These are phyloP conservation scores for Aspergillus proliferans DNA, from an alignment of 2,329 filamentous ascomycete genomes.

Conservation along the genomic window DNA sequence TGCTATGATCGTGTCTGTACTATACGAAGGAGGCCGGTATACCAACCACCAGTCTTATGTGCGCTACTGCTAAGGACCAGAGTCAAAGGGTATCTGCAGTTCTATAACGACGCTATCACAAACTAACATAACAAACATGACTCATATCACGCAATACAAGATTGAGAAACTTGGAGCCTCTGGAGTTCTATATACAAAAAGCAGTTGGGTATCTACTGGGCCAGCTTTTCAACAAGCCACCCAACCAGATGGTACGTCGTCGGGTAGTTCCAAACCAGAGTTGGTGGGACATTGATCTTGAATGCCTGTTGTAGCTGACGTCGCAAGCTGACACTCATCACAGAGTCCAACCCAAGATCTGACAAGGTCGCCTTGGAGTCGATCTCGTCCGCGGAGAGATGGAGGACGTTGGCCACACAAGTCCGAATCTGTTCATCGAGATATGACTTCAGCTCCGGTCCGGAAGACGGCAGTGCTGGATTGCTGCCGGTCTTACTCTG, in stretches of 20 bases:
- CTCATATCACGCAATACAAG: too few species aligned
- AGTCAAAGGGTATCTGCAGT: too few species aligned
- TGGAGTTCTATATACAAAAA: too few species aligned
- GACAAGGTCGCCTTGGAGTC: conserved; percentile 28
- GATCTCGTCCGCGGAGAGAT: conserved; percentile 28
- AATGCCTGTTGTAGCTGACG: conserved; percentile 29
- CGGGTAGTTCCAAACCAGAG: conserved; percentile 37
- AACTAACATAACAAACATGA: too few species aligned
- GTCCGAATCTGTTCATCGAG: conserved; percentile 26
- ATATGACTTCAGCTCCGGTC: conserved; percentile 24
- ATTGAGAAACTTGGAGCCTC: too few species aligned
- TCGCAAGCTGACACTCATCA: conserved; percentile 35
- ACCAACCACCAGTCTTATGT: too few species aligned
- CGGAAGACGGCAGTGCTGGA: conserved; percentile 1
- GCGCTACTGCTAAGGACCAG: too few species aligned
- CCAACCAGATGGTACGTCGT: conserved; percentile 33
- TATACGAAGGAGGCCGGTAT: too few species aligned
- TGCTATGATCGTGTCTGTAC: too few species aligned
- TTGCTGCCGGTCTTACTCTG: neutral
- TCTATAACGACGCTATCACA: too few species aligned
- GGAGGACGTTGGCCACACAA: conserved; percentile 30
- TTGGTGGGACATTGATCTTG: conserved; percentile 33
- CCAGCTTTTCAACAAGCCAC: conserved; percentile 26
- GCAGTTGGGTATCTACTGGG: neutral
- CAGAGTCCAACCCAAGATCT: conserved; percentile 37